These are phyloP conservation scores for Wickerhamomyces xylosicus DNA, from an alignment of 805 yeast genomes.

Conservation along the genomic window DNA sequence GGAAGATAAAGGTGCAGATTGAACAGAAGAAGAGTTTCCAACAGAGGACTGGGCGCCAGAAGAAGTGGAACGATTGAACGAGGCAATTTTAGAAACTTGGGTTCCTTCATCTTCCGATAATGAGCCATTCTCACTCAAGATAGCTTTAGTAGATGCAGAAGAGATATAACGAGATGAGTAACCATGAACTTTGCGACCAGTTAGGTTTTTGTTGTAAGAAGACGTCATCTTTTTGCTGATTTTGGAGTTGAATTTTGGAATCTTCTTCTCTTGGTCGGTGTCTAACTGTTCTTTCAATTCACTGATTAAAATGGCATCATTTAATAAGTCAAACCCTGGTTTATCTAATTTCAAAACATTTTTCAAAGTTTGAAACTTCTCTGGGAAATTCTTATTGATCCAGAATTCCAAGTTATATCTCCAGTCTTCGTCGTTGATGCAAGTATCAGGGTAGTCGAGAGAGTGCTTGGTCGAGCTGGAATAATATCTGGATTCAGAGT, in stretches of 20 bases:
- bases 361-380: slow-evolving; percentile 27
- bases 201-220: slow-evolving; percentile 4
- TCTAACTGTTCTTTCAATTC: slow-evolving; percentile 18
- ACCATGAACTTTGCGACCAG: slow-evolving; percentile 3
- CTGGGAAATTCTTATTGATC: slow-evolving; percentile 30
- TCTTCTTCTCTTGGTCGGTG: slow-evolving; percentile 2
- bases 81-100: too few relatives aligned
- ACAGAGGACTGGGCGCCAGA: too few relatives aligned
- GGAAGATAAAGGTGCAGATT: too few relatives aligned
- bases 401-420: slow-evolving; percentile 30
- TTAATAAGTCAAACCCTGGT: slow-evolving; percentile 20
- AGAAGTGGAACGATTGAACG: too few relatives aligned
- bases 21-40: not conserved
- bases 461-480: slow-evolving; percentile 11
- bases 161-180: slow-evolving; percentile 8
- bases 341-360: slow-evolving; percentile 23
- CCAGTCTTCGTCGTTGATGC: slow-evolving; percentile 33
- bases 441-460: slow-evolving; percentile 22
- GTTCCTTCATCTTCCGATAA: not conserved
- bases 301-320: slow-evolving; percentile 17
- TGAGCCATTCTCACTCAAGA: not conserved
- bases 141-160: not conserved
- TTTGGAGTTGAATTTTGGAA: slow-evolving; percentile 20
- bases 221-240: slow-evolving; percentile 19
- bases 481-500: slow-evolving; percentile 5